phyloP scores from a whole-genome alignment of 2,329 filamentous ascomycete species.

The Ceratocystis papillata region DNA sequence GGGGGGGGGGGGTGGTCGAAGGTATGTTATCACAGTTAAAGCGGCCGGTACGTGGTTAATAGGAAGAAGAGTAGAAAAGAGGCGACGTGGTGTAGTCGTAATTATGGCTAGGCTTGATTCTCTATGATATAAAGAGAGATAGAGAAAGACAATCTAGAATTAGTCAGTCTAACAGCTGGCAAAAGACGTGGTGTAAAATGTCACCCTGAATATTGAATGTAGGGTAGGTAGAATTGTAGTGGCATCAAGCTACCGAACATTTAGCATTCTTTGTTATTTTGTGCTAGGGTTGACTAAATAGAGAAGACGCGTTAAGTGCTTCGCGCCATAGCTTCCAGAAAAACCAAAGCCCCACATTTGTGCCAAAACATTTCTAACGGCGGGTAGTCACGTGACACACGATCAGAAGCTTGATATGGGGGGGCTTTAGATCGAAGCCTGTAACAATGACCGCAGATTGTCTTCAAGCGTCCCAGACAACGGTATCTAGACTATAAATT shows the following conservation, averaged over 20 bases:
- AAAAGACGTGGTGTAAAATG: too few species aligned
- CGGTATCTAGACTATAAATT: neutral
- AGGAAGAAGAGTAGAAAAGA: slow-evolving; percentile 5
- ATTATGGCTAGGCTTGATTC: neutral
- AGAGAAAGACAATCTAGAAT: too few species aligned
- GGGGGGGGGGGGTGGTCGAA: neutral
- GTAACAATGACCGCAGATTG: too few species aligned
- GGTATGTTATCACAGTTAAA: neutral
- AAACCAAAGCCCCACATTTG: neutral
- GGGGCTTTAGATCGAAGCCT: neutral
- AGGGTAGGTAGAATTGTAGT: neutral
- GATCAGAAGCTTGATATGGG: neutral
- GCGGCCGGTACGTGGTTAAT: slow-evolving; percentile 2
- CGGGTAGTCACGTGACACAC: slow-evolving; percentile 1
- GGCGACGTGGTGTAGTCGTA: neutral
- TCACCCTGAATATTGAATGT: neutral
- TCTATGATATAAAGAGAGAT: too few species aligned
- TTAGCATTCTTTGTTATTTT: neutral
- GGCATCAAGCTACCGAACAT: neutral
- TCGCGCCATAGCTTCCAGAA: slow-evolving; percentile 10
- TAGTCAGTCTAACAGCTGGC: too few species aligned
- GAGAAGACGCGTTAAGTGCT: slow-evolving; percentile 22
- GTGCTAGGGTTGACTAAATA: neutral
- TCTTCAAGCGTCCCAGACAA: neutral
- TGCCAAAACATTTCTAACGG: neutral